A percentile compares a stretch with the other conserved stretches of the same genome.
Evolutionary conservation across 768 basidiomycete species (phyloP).

Genomic region (Neoboletus magnificus): DNA sequence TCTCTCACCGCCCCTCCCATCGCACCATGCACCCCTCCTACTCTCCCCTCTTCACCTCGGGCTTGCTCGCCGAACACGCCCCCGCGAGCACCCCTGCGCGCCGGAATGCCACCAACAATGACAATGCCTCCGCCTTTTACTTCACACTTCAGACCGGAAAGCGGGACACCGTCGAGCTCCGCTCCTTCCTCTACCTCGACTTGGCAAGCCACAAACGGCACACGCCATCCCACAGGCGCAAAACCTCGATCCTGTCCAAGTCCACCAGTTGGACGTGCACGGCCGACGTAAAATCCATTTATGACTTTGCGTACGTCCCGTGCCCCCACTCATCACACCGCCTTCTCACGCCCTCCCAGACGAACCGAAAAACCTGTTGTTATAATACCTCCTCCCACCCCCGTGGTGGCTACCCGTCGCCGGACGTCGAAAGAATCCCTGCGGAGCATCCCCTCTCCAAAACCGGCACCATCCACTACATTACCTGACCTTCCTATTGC

Average conservation of each 20-base stretch:
- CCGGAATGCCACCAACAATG: constrained; percentile 12
- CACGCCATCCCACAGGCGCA: constrained; percentile 38
- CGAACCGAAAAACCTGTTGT: constrained; percentile 27
- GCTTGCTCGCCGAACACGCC: constrained; percentile 45
- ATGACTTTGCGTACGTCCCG: constrained; percentile 13
- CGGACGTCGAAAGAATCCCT: constrained; percentile 41
- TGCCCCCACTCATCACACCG: not conserved
- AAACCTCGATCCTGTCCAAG: constrained; percentile 29
- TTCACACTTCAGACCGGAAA: constrained; percentile 43
- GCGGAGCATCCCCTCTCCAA: constrained; percentile 54
- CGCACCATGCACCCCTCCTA: constrained; percentile 33
- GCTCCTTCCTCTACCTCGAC: constrained; percentile 69
- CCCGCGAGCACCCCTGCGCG: no score
- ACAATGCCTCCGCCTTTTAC: constrained; percentile 42
- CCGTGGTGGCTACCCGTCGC: constrained; percentile 16
- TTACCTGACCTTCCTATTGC: constrained; percentile 44
- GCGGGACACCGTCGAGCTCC: constrained; percentile 38
- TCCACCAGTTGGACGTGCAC: constrained; percentile 31
- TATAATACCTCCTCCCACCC: constrained; percentile 10
- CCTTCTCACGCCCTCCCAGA: constrained; percentile 9
- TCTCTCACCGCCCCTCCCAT: not conserved
- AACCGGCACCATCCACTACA: constrained; percentile 53
- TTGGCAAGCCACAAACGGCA: constrained; percentile 51
- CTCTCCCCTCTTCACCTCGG: constrained; percentile 64
- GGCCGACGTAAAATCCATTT: constrained; percentile 5